Percentiles rank a stretch among this genome's conserved stretches.
These are phyloP conservation scores for Psilocybe tampanensis DNA, from an alignment of 768 basidiomycete species.

Conservation along the genomic window DNA sequence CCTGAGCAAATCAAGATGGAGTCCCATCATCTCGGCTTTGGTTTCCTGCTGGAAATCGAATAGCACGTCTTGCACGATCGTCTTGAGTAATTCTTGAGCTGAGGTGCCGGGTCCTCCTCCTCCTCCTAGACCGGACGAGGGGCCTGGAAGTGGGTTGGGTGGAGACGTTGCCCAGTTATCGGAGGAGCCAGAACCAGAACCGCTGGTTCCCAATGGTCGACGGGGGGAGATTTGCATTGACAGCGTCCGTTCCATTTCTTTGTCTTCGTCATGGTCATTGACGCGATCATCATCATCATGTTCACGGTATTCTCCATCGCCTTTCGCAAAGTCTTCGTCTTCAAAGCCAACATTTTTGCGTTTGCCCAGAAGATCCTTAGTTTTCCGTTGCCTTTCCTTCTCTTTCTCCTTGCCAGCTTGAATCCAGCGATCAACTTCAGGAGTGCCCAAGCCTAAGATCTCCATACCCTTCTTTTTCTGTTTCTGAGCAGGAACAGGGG, in stretches of 20 bases:
- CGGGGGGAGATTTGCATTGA: conserved; percentile 63
- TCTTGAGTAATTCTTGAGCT: conserved; percentile 63
- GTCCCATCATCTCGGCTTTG: conserved; percentile 69
- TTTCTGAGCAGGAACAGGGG: conserved; percentile 33
- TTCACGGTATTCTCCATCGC: too few relatives aligned
- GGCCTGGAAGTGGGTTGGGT: conserved; percentile 19
- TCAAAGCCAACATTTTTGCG: conserved; percentile 51
- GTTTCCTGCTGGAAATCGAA: conserved; percentile 73
- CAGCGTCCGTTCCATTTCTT: conserved; percentile 39
- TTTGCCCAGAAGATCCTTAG: conserved; percentile 26
- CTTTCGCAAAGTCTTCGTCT: conserved; percentile 33
- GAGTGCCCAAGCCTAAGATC: conserved; percentile 50
- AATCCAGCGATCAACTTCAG: conserved; percentile 57
- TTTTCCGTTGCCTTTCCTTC: conserved; percentile 23
- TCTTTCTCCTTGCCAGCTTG: conserved; percentile 37
- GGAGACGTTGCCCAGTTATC: conserved; percentile 44
- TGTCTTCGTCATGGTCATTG: conserved; percentile 25
- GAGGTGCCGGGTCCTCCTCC: conserved; percentile 25
- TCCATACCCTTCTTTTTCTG: conserved; percentile 29
- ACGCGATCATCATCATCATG: conserved; percentile 23
- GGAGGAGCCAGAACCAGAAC: conserved; percentile 23
- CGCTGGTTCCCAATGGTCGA: conserved; percentile 28
- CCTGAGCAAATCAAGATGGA: conserved; percentile 73
- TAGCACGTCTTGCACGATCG: conserved; percentile 72
- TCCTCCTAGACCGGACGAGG: conserved; percentile 25